Conservation (phyloP, 2,329 filamentous ascomycete species). For the Aspergillus flavus region DNA sequence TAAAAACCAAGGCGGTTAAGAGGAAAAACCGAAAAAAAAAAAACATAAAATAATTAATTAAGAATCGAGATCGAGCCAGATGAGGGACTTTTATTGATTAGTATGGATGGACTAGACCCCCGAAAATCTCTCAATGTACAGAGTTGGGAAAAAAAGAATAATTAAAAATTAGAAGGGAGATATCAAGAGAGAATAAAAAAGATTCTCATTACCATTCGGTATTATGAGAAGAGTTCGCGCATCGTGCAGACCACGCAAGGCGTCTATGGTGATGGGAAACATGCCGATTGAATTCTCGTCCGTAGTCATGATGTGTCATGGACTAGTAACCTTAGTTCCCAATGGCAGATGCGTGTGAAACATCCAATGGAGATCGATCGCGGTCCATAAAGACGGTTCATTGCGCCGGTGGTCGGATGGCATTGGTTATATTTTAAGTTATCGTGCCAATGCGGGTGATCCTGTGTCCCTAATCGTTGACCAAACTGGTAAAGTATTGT, state of each 20-base stretch:
- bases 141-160: too few species aligned
- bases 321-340: constrained; percentile 2
- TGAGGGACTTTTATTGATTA: neutral
- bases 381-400: neutral
- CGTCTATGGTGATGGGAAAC: neutral
- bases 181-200: neutral
- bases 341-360: neutral
- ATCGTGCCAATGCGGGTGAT: constrained; percentile 5
- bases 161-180: neutral
- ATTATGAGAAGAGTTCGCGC: neutral
- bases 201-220: neutral
- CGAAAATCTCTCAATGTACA: neutral
- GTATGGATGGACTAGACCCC: neutral
- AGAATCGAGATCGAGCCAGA: neutral
- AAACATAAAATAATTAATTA: neutral
- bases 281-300: neutral
- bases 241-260: neutral
- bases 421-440: constrained; percentile 2
- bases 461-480: neutral
- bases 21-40: neutral
- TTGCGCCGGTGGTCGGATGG: neutral
- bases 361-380: neutral
- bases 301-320: constrained; percentile 2
- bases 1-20: neutral
- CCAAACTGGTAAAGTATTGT: neutral